A percentile compares a stretch with the other conserved stretches of the same genome.
These are phyloP conservation scores for Nitzschia sp. DNA, from an alignment of 108 stramenopile genomes.

Conservation along the genomic window DNA sequence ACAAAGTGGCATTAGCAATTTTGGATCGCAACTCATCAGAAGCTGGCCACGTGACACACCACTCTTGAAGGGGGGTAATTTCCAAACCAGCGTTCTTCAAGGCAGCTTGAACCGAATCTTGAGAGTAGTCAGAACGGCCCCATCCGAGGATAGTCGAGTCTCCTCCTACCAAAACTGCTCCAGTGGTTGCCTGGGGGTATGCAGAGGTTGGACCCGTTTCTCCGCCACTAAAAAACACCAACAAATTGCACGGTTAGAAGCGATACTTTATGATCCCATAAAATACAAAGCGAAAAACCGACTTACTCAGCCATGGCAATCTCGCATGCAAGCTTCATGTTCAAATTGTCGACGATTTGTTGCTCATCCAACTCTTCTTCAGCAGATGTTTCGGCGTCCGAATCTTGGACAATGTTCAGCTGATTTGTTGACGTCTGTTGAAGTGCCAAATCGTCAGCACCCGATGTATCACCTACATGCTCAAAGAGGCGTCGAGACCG, in stretches of 20 bases:
- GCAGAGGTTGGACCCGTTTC: slow-evolving; percentile 29
- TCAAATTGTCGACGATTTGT: slow-evolving; percentile 29
- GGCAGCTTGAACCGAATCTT: slow-evolving; percentile 61
- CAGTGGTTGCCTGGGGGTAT: slow-evolving; percentile 61
- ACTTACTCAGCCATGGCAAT: slow-evolving; percentile 35
- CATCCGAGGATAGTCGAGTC: slow-evolving; percentile 63
- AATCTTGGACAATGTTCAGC: slow-evolving; percentile 1
- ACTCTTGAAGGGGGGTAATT: slow-evolving; percentile 67
- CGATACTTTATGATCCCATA: not conserved
- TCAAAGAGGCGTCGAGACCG: too few relatives aligned
- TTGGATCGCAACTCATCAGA: slow-evolving; percentile 51
- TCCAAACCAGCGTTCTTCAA: slow-evolving; percentile 58
- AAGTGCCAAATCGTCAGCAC: too few relatives aligned
- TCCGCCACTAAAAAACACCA: slow-evolving; percentile 15
- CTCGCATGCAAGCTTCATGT: slow-evolving; percentile 44
- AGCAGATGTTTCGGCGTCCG: slow-evolving; percentile 1
- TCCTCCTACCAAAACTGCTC: slow-evolving; percentile 59
- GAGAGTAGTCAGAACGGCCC: slow-evolving; percentile 53
- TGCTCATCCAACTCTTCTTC: slow-evolving; percentile 39
- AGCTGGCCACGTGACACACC: slow-evolving; percentile 76
- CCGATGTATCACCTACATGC: too few relatives aligned
- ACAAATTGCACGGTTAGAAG: not conserved
- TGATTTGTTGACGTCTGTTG: too few relatives aligned
- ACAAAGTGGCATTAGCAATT: slow-evolving; percentile 60
- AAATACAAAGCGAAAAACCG: not conserved